Base-by-base conservation (phyloP, 192 early-diverging fungal genomes). In the Coemansia sp. region DNA sequence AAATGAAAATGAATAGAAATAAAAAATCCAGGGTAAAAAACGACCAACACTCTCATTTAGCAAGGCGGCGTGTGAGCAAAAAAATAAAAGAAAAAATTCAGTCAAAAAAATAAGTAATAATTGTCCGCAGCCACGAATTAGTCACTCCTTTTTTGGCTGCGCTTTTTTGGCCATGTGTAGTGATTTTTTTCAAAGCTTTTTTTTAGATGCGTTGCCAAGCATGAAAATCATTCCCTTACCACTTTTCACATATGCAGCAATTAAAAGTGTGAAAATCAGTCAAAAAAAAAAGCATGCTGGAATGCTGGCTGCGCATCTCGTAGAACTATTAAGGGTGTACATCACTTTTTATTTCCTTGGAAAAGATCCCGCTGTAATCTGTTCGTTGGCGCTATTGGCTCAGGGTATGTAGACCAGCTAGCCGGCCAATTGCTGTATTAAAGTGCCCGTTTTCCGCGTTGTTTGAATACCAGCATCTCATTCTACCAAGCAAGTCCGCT, bases 61-160 rank as follows among this genome's bases (percentile, higher is more conserved):
- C 45, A 48, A 48, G 45, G 45, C 45, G 45, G 54, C 28, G 54
- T 56, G 54, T 34, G 54, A 34, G 33, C 54, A 56, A 56, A 56
- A 34, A 34, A 17, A 9, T 33, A 14, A 33, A 60, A 37, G 20
- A 55, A 17, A 18, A 17, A 55, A 55, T 55, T 14, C 11, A 48
- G 45, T 48, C 8, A 48, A 56, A 56, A 3, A 56, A 28, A 22
- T 56, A 34, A 28, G 28, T 32, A 28, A 56, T 56, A 48, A 48
- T 48, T 48, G 45, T 48, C 45, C 45, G 45, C 45, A 48, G 45
- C 45, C 45, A 48, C 45, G 12, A 48, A 48, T 15, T 48, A 48
- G 14, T 48, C 8, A 48, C 8, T 48, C 45, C 45, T 15, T 48
- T 48, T 48, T 12, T 48, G 45, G 45, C 45, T 48, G 45, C 45